phyloP scores from a whole-genome alignment of 1,284 basidiomycete genomes.

The Anthracocystis panici-leucophaei region DNA sequence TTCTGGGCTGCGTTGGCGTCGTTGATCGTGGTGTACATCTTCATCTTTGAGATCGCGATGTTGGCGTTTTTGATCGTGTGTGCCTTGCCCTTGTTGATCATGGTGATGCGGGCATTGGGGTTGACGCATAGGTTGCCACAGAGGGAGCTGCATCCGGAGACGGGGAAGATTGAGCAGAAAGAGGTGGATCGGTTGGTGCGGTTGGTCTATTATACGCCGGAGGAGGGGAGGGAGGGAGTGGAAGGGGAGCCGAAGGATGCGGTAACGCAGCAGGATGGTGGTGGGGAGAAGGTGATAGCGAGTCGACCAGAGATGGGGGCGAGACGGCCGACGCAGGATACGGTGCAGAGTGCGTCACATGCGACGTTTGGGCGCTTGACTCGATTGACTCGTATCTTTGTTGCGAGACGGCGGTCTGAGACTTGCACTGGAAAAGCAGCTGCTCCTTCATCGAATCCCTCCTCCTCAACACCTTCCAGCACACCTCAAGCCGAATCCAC shows the following conservation, averaged over 20 bases:
- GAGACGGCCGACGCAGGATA: conserved; percentile 21
- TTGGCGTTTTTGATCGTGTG: conserved; percentile 57
- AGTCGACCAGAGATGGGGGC: conserved; percentile 22
- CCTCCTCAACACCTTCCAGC: not conserved
- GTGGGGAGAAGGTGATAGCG: not conserved
- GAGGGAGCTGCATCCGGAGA: conserved; percentile 49
- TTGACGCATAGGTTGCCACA: conserved; percentile 42
- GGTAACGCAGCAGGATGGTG: not conserved
- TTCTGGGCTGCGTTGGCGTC: conserved; percentile 54
- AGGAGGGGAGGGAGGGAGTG: conserved; percentile 17
- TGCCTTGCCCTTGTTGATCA: conserved; percentile 55
- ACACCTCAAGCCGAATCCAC: not conserved
- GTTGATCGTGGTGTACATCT: conserved; percentile 55
- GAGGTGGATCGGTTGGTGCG: conserved; percentile 53
- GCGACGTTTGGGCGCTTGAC: conserved; percentile 13
- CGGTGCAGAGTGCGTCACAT: conserved; percentile 9
- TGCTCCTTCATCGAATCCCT: not conserved
- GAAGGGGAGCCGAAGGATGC: not conserved
- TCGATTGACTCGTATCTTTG: conserved; percentile 23
- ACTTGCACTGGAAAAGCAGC: conserved; percentile 6
- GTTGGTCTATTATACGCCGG: conserved; percentile 58
- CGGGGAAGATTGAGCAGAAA: conserved; percentile 53
- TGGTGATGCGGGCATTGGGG: conserved; percentile 55
- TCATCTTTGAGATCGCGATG: conserved; percentile 56
- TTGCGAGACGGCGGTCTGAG: conserved; percentile 20